These are phyloP conservation scores for Venturiaceae sp. DNA, from an alignment of 2,329 filamentous ascomycete species.

Conservation along the genomic window DNA sequence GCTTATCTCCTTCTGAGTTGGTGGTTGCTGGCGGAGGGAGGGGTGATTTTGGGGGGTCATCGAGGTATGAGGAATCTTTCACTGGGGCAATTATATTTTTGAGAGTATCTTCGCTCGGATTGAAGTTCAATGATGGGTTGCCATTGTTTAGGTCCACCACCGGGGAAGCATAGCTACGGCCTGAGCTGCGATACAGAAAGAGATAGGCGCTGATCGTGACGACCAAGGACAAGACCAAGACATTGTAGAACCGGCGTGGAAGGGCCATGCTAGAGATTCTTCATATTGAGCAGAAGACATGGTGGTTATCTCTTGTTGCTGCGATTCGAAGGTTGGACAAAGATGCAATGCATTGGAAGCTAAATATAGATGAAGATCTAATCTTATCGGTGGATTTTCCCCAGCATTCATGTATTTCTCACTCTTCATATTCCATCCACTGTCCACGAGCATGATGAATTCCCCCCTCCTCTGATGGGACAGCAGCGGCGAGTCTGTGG, in stretches of 20 bases:
- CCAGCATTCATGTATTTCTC: no score
- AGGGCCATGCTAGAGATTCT: neutral
- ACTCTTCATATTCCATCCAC: no score
- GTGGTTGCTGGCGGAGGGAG: neutral
- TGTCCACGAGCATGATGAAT: no score
- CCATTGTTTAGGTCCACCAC: neutral
- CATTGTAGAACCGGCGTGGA: constrained; percentile 1
- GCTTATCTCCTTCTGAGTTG: neutral
- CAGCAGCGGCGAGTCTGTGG: no score
- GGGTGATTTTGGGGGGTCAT: neutral
- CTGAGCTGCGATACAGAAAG: neutral
- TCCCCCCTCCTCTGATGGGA: no score
- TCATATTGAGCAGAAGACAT: neutral
- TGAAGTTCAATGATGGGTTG: neutral
- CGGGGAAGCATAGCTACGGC: neutral
- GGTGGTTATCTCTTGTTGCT: neutral
- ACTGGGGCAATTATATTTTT: neutral
- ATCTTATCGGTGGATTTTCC: no score
- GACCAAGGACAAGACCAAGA: neutral
- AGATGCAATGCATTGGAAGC: neutral
- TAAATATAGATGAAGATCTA: neutral
- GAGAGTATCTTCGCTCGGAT: neutral
- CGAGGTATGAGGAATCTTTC: neutral
- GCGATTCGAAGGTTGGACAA: neutral
- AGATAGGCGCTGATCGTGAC: neutral